Evolutionary conservation across 2,329 filamentous ascomycete species (phyloP), one percentile per base, ranked within the genome.

Genomic region (Gnomoniopsis smithogilvyi): DNA sequence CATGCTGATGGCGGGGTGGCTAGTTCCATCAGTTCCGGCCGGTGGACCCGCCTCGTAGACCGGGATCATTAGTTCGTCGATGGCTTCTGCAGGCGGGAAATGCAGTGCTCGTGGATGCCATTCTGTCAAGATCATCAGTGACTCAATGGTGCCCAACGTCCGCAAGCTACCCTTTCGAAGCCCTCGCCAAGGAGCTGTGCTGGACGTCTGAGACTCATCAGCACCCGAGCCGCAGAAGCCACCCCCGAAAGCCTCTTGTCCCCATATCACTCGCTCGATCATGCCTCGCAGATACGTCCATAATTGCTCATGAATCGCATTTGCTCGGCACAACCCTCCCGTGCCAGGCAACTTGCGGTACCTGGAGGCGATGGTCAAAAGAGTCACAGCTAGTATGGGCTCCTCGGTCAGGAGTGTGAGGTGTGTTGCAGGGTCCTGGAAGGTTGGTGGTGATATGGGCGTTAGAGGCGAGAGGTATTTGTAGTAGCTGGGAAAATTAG

Each of bases 91-190:
- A 1, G 91, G 89, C 3, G 95, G 95, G 68, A 98, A 99, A 72
- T 98, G 94, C 61, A 99, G 80, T 17, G 93, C 93, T 6, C 94
- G 86, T 4, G 95, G 95, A 72, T 98, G 94, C 94, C 95, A 99
- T 69, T 99, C 95, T 1, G 94, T 98, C 48, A 99, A 78, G 26
- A 99, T 88, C 80, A 99, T 87, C 34, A 99, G 77, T 36, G 92
- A 96, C 75, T 99, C 95, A 26, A 99, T 92, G 0, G 94, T 97
- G 17, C 95, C 95, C 3, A 99, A 78, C 0, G 94, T 96, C 54
- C 95, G 84, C 55, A 98, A 77, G 65, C 93, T 95, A 21, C 90
- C 90, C 69, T 89, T 90, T 58, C 86, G 72, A 75, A 92, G 69
- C 74, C 86, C 82, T 77, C 88, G 78, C 85, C 89, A 83, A 51